Base-by-base conservation (phyloP, 805 yeast genomes). In the Tetrapisispora nanseiensis region DNA sequence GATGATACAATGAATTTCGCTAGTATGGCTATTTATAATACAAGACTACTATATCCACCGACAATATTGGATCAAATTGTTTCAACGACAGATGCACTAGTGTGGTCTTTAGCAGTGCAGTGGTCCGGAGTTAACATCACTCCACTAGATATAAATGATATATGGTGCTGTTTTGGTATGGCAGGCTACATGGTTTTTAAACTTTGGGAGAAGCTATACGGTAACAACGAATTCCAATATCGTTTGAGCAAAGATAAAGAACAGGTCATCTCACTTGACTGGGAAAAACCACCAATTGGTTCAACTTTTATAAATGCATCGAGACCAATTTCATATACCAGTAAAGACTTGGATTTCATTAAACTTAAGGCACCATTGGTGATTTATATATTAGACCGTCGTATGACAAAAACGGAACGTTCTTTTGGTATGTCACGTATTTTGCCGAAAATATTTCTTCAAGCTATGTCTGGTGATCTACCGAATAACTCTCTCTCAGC, bases 361-460 rank as follows among this genome's bases (percentile, higher is more conserved):
- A 71, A 72, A 34, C 64, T 90, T 37, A 92, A 92, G 55, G 80
- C 96, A 0, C 96, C 97, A 0, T 66, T 89, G 40, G 89, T 92
- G 1, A 58, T 92, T 37, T 82, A 76, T 53, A 87, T 90, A 31
- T 66, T 92, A 23, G 97, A 92, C 57, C 74, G 85, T 37, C 71
- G 98, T 48, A 86, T 92, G 95, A 89, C 95, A 1, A 92, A 92
- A 57, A 86, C 97, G 1, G 97, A 94, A 57, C 81, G 89, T 48
- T 83, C 95, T 0, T 83, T 92, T 60, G 98, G 98, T 2, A 68
- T 92, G 46, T 78, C 89, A 3, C 76, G 98, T 48, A 97, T 86
- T 0, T 73, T 92, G 21, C 96, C 97, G 0, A 92, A 90, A 52
- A 68, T 92, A 21, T 86, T 90, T 48, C 64, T 92, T 28, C 97